A percentile compares a stretch with the other conserved stretches of the same genome.
Conservation (phyloP, 2,329 filamentous ascomycete genomes). For the Fusarium duplospermum region DNA sequence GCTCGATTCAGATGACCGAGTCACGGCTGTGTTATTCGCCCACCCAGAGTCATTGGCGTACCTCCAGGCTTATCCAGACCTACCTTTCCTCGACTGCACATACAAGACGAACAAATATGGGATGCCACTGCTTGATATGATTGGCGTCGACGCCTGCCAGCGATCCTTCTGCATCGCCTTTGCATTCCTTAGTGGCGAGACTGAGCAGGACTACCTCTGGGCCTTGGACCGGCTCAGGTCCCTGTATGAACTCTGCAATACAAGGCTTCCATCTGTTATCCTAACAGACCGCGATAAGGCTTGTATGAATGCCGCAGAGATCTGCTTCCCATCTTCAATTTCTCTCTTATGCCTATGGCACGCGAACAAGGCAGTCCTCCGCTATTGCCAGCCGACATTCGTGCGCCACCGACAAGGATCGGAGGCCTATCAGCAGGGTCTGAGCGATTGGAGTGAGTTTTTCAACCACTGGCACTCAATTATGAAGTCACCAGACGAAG, state of each 20-base stretch:
- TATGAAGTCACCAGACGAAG: background rate
- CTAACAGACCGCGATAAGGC: background rate
- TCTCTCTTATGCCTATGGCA: background rate
- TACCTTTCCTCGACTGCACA: background rate
- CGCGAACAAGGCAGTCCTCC: background rate
- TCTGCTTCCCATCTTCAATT: background rate
- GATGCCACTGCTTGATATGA: background rate
- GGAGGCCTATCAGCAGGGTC: background rate
- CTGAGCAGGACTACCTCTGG: background rate
- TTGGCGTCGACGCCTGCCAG: slow-evolving; percentile 4
- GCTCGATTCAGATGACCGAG: background rate
- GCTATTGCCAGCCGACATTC: background rate
- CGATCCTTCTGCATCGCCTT: slow-evolving; percentile 36
- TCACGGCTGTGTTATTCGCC: no score
- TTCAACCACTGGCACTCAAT: background rate
- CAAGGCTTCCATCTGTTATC: background rate
- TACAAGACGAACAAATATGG: background rate
- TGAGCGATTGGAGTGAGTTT: background rate
- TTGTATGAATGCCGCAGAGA: background rate
- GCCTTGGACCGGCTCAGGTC: background rate
- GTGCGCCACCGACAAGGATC: background rate
- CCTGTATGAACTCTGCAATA: background rate
- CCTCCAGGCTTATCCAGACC: background rate
- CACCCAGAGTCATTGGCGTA: background rate
- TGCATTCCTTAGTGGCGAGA: background rate